Conservation (phyloP, 768 basidiomycete species). For the Lentinula edodes region DNA sequence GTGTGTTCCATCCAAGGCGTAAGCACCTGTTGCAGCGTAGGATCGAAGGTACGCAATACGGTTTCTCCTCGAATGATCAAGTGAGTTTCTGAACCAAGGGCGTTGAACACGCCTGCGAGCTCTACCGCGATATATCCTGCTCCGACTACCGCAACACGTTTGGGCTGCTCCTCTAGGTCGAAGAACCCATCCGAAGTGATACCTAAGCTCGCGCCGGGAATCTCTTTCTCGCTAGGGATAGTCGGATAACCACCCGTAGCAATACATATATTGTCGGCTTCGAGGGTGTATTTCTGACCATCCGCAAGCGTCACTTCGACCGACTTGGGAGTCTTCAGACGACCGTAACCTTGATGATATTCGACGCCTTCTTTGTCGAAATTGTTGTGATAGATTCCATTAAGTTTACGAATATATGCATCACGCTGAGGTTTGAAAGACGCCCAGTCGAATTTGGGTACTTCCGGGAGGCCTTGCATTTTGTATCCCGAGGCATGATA, state of each 20-base stretch:
- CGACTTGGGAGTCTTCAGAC: slow-evolving; percentile 60
- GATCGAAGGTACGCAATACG: slow-evolving; percentile 92
- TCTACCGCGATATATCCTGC: slow-evolving; percentile 99
- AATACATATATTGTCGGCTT: slow-evolving; percentile 74
- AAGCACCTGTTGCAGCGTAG: slow-evolving; percentile 74
- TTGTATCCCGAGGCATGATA: slow-evolving; percentile 73
- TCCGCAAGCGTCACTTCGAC: slow-evolving; percentile 71
- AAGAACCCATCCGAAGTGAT: slow-evolving; percentile 97
- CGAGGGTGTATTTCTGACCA: slow-evolving; percentile 64
- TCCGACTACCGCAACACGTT: slow-evolving; percentile 89
- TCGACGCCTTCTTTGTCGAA: slow-evolving; percentile 85
- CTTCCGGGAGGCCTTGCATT: slow-evolving; percentile 48
- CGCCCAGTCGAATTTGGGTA: slow-evolving; percentile 80
- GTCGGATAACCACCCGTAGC: slow-evolving; percentile 86
- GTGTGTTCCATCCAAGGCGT: slow-evolving; percentile 92
- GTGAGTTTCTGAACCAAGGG: slow-evolving; percentile 89
- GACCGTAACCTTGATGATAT: slow-evolving; percentile 73
- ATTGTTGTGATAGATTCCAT: slow-evolving; percentile 89
- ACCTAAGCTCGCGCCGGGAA: slow-evolving; percentile 88
- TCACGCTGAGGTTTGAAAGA: slow-evolving; percentile 92
- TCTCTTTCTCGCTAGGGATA: slow-evolving; percentile 67
- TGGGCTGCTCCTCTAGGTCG: slow-evolving; percentile 83
- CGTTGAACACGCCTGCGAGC: slow-evolving; percentile 89
- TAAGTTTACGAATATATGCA: slow-evolving; percentile 86
- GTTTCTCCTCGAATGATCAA: slow-evolving; percentile 86